Percentiles rank a stretch among this genome's conserved stretches.
Evolutionary conservation across 805 yeast genomes (phyloP).

Genomic region (Brettanomyces custersianus): DNA sequence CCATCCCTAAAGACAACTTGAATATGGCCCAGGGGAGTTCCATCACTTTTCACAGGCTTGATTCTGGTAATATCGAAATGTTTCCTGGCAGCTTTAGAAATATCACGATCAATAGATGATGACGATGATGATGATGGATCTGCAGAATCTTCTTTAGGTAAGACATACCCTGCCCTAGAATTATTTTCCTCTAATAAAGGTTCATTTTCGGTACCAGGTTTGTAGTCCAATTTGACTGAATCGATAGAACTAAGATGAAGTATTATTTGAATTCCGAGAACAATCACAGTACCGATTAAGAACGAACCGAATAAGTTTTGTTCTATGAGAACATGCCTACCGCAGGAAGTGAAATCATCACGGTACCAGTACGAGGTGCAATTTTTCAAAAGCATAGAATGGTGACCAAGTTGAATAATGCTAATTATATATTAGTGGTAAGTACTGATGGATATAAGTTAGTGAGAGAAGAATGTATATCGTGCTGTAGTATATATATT

Average conservation of each 20-base stretch:
- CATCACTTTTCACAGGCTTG: constrained; percentile 46
- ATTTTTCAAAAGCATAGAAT: constrained; percentile 1
- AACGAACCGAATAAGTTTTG: constrained; percentile 20
- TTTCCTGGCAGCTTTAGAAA: too few relatives aligned
- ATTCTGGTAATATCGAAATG: constrained; percentile 60
- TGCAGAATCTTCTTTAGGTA: background rate
- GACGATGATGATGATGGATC: background rate
- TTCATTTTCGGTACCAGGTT: background rate
- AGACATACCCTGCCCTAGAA: background rate
- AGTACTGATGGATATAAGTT: too few relatives aligned
- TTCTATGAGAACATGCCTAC: constrained; percentile 30
- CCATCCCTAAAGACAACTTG: constrained; percentile 38
- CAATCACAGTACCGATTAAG: constrained; percentile 23
- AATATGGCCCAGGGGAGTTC: constrained; percentile 50
- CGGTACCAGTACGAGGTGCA: constrained; percentile 17
- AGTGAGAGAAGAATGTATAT: too few relatives aligned
- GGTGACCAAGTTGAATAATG: too few relatives aligned
- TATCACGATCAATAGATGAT: background rate
- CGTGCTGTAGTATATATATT: too few relatives aligned
- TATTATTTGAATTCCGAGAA: constrained; percentile 9
- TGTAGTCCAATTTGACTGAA: background rate
- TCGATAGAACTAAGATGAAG: background rate
- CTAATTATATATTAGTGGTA: too few relatives aligned
- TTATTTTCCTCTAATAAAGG: background rate
- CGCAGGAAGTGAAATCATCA: constrained; percentile 44